These are phyloP conservation scores for Magnaporthiopsis rhizophila DNA, from an alignment of 2,329 filamentous ascomycete species.

Conservation along the genomic window DNA sequence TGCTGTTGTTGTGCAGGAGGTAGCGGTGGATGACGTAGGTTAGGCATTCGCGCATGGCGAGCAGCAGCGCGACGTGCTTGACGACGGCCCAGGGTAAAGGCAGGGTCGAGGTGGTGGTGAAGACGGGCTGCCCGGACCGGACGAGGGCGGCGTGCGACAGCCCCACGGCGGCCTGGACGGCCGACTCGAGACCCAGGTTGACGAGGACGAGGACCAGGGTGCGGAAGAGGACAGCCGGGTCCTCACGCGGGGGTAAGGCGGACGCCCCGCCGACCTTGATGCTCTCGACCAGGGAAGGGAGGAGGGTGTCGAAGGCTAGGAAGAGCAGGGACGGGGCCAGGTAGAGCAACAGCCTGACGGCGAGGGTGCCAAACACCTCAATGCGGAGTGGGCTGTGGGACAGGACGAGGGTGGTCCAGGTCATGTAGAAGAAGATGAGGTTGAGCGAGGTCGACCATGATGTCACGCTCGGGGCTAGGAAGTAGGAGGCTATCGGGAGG, in stretches of 20 bases:
- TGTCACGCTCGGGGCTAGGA: constrained; percentile 51
- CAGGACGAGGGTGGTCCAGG: constrained; percentile 76
- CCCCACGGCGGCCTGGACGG: constrained; percentile 33
- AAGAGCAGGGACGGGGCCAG: constrained; percentile 65
- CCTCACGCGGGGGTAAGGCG: constrained; percentile 39
- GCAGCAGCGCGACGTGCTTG: constrained; percentile 37
- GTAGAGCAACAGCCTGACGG: constrained; percentile 62
- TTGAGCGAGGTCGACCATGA: constrained; percentile 76
- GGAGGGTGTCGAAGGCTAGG: constrained; percentile 60
- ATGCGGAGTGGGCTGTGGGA: constrained; percentile 68
- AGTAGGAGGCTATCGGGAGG: constrained; percentile 62
- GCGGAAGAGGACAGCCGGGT: constrained; percentile 24
- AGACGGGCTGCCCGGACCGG: constrained; percentile 29
- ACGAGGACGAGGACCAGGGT: constrained; percentile 31
- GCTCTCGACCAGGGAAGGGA: constrained; percentile 60
- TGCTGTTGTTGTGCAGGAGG: constrained; percentile 33
- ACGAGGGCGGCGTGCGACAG: constrained; percentile 24
- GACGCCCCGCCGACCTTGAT: constrained; percentile 58
- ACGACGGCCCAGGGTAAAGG: constrained; percentile 46
- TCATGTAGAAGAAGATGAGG: constrained; percentile 82
- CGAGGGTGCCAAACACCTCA: constrained; percentile 63
- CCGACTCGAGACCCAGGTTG: constrained; percentile 37
- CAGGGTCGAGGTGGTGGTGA: constrained; percentile 38
- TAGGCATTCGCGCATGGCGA: constrained; percentile 45
- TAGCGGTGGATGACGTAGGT: constrained; percentile 70